Conservation (phyloP, 495 filamentous ascomycete genomes). For the Tuber umbilicatum region DNA sequence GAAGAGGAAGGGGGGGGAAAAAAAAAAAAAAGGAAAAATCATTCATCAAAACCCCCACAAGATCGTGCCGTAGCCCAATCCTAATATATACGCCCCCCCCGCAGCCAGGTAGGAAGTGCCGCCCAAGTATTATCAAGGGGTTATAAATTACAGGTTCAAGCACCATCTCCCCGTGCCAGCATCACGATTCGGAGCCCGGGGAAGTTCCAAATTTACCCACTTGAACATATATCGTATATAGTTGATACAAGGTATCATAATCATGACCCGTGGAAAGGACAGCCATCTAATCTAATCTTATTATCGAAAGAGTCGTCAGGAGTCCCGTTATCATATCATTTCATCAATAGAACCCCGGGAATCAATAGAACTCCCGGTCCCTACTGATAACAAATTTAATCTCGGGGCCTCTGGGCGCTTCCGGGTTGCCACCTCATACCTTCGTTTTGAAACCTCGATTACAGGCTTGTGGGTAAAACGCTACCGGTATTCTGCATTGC, state of each 20-base stretch:
- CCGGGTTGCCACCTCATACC: too few relatives aligned
- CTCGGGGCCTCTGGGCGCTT: neutral
- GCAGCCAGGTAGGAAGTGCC: neutral
- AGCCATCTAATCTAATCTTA: slow-evolving; percentile 2
- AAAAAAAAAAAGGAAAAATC: too few relatives aligned
- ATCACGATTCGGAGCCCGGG: neutral
- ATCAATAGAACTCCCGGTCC: neutral
- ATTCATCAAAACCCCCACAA: neutral
- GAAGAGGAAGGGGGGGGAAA: too few relatives aligned
- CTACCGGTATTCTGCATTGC: too few relatives aligned
- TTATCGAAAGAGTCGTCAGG: neutral
- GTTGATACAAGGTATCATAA: too few relatives aligned
- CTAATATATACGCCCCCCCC: neutral
- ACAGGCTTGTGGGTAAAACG: too few relatives aligned
- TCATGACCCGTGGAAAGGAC: neutral
- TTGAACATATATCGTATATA: neutral
- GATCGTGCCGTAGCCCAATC: neutral
- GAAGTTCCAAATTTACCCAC: neutral
- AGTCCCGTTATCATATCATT: neutral
- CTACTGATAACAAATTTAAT: neutral
- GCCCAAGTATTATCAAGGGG: neutral
- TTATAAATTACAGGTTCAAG: neutral
- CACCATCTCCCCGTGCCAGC: neutral
- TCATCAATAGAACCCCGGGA: neutral
- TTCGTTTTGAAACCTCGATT: too few relatives aligned